Base-by-base conservation (phyloP, 441 rosid genomes). In the Dalechampia spathulata region DNA sequence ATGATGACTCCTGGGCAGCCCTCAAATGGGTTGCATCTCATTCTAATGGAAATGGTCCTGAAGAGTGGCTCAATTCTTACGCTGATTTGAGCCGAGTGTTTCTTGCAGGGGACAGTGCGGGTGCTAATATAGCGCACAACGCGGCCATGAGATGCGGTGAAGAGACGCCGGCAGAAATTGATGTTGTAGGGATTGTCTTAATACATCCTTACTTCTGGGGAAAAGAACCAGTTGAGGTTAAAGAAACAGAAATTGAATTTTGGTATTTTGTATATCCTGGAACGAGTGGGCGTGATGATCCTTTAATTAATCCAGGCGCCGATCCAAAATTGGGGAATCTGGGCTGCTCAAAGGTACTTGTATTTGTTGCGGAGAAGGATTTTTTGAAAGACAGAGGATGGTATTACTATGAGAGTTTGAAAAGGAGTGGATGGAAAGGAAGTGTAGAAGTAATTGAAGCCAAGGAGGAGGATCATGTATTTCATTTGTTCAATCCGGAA, bases 191-290 rank as follows among this genome's bases (percentile, higher is more conserved):
- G 19, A 5, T 57, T 26, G 49, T 60, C 6, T 17, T 75, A 7
- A 64, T 70, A 28, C 81, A 83, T 49, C 82, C 86, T 0, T 83
- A 62, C 52, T 80, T 83, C 8, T 69, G 64, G 51, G 74, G 75
- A 9, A 55, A 62, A 10, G 71, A 74, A 20, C 60, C 57, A 0
- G 50, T 81, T 0, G 86, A 86, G 68, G 21, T 54, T 15, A 69
- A 64, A 39, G 81, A 71, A 1, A 5, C 20, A 12, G 63, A 28
- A 0, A 15, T 0, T 8, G 62, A 82, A 39, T 45, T 13, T 0
- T 63, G 70, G 45, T 34, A 65, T 44, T 69, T 52, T 42, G 64
- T 70, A 16, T 76, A 57, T 40, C 80, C 87, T 0, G 57, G 58
- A 0, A 70, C 75, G 44, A 46, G 63, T 22, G 80, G 81, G 7